phyloP scores from a whole-genome alignment of 495 filamentous ascomycete genomes.

The Annulohypoxylon maeteangense region DNA sequence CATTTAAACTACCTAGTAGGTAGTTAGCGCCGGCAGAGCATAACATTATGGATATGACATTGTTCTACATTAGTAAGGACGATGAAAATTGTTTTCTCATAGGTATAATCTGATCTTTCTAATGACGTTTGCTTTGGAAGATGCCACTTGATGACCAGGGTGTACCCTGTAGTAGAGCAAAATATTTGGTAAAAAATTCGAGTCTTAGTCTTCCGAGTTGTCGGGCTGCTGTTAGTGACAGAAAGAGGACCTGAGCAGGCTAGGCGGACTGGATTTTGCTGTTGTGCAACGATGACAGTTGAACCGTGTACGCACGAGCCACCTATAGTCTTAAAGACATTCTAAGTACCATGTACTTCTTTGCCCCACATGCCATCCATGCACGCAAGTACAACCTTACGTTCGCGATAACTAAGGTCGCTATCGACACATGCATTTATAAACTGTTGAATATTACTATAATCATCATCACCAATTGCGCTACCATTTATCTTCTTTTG shows the following conservation, averaged over 20 bases:
- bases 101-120: neutral
- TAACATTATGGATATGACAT: neutral
- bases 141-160: neutral
- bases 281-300: neutral
- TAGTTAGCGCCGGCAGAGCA: neutral
- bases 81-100: neutral
- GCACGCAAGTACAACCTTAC: neutral
- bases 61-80: neutral
- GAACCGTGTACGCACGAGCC: neutral
- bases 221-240: constrained; percentile 1
- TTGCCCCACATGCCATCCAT: constrained; percentile 6
- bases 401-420: neutral
- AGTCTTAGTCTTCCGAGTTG: constrained; percentile 8
- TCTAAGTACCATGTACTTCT: neutral
- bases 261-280: neutral
- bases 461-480: constrained; percentile 4
- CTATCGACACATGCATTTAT: constrained; percentile 13
- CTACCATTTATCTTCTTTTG: neutral
- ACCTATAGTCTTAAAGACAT: neutral
- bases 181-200: constrained; percentile 10
- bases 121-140: constrained; percentile 4
- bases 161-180: constrained; percentile 6
- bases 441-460: neutral
- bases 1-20: neutral
- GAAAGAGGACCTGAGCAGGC: neutral